These are phyloP conservation scores for Mucor mucedo DNA, from an alignment of 371 early-diverging fungal species.

Conservation along the genomic window DNA sequence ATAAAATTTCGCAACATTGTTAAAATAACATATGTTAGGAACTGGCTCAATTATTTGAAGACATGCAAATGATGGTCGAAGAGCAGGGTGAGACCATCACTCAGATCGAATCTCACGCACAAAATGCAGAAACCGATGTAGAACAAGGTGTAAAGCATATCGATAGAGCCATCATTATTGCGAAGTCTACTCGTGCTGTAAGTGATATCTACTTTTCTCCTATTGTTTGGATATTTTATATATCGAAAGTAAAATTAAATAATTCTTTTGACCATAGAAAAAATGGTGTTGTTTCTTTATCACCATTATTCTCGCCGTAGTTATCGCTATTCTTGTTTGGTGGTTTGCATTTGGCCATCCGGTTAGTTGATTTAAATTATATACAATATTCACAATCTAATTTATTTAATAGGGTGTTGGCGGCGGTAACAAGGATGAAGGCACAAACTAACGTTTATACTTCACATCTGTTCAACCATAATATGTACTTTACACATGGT, in stretches of 20 bases:
- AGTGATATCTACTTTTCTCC: conserved; percentile 9
- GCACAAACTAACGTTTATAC: not conserved
- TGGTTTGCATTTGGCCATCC: conserved; percentile 56
- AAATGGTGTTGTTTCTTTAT: conserved; percentile 71
- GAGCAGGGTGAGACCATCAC: conserved; percentile 79
- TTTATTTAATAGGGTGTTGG: conserved; percentile 21
- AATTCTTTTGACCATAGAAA: conserved; percentile 45
- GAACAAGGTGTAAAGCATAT: conserved; percentile 77
- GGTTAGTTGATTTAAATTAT: conserved; percentile 19
- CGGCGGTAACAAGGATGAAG: conserved; percentile 2
- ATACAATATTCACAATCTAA: not conserved
- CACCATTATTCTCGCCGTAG: conserved; percentile 52
- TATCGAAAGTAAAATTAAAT: not conserved
- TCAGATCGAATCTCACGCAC: conserved; percentile 73
- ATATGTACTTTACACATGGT: not conserved
- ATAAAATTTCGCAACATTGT: too few relatives aligned
- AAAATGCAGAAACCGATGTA: conserved; percentile 66
- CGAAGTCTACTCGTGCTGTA: conserved; percentile 78
- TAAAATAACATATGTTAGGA: conserved; percentile 55
- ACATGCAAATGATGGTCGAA: conserved; percentile 88
- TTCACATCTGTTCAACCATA: not conserved
- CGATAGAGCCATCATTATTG: conserved; percentile 70
- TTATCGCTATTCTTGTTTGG: conserved; percentile 59
- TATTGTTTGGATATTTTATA: not conserved
- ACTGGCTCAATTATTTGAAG: conserved; percentile 86